phyloP scores from a whole-genome alignment of 441 rosid genomes.

The Populus hybrid region DNA sequence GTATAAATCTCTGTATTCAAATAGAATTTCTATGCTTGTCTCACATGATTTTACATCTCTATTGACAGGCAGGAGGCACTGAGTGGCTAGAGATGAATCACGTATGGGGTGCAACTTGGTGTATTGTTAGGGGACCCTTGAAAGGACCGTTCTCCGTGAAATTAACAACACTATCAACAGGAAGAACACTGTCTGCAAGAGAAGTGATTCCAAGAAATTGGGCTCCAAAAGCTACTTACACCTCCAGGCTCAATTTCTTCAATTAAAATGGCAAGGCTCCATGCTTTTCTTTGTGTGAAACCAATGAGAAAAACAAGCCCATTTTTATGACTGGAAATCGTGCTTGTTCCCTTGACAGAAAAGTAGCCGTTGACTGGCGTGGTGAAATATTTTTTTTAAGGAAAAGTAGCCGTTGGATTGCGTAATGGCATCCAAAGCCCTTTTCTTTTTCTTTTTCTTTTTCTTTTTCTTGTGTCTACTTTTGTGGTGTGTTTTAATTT shows the following conservation, averaged over 20 bases:
- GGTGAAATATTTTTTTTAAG: background rate
- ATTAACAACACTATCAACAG: conserved; percentile 69
- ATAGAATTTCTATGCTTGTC: background rate
- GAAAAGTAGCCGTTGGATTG: conserved; percentile 27
- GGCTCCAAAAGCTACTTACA: conserved; percentile 84
- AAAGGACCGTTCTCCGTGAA: conserved; percentile 91
- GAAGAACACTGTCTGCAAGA: conserved; percentile 67
- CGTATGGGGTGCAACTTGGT: conserved; percentile 96
- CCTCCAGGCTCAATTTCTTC: conserved; percentile 80
- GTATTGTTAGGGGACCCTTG: conserved; percentile 53
- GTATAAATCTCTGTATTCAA: background rate
- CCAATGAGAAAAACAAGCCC: background rate
- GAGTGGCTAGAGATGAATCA: conserved; percentile 91
- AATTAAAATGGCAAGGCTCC: background rate
- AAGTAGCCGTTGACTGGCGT: conserved; percentile 10
- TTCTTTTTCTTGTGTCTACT: background rate
- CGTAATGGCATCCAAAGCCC: conserved; percentile 39
- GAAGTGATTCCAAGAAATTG: conserved; percentile 81
- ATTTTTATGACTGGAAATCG: background rate
- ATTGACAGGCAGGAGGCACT: conserved; percentile 56
- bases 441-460: background rate
- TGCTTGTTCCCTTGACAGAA: conserved; percentile 4
- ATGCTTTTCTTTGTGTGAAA: background rate
- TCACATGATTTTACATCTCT: background rate
- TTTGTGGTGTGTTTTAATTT: conserved; percentile 18